phyloP scores from a whole-genome alignment of 176 grass and related monocot species.

The Oryza officinalis region DNA sequence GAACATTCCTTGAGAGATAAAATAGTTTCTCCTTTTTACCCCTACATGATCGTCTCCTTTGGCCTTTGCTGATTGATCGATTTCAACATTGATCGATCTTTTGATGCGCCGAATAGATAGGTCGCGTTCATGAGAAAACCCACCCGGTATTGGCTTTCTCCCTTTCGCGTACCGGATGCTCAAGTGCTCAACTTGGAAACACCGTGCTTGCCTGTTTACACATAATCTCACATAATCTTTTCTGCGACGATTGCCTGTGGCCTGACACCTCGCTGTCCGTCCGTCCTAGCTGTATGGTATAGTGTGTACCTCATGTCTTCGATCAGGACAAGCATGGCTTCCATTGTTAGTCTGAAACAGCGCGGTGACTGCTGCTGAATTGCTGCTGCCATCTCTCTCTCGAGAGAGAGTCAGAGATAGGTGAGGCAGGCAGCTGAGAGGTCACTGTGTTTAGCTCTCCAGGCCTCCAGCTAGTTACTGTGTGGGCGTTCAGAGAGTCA shows the following conservation, averaged over 20 bases:
- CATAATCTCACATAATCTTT: constrained; percentile 31
- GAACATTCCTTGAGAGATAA: no score
- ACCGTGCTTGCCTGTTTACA: background rate
- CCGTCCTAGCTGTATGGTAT: background rate
- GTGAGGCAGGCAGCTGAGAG: background rate
- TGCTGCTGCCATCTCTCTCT: constrained; percentile 18
- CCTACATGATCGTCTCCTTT: background rate
- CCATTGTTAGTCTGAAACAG: constrained; percentile 19
- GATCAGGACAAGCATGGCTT: constrained; percentile 9
- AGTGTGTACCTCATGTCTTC: background rate
- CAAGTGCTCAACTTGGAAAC: background rate
- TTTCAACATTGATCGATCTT: background rate
- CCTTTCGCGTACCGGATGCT: background rate
- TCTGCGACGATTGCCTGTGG: background rate
- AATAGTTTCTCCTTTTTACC: no score
- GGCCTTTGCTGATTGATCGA: background rate
- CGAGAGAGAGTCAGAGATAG: background rate
- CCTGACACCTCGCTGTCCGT: background rate
- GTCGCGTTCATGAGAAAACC: background rate
- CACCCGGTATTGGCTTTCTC: background rate
- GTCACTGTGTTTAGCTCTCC: constrained; percentile 23
- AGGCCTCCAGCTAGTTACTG: constrained; percentile 6
- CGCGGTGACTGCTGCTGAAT: constrained; percentile 27
- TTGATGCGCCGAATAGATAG: background rate
- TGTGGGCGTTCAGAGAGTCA: background rate